Base-by-base conservation (phyloP, 2,329 filamentous ascomycete genomes). In the Pyricularia pennisetigena region DNA sequence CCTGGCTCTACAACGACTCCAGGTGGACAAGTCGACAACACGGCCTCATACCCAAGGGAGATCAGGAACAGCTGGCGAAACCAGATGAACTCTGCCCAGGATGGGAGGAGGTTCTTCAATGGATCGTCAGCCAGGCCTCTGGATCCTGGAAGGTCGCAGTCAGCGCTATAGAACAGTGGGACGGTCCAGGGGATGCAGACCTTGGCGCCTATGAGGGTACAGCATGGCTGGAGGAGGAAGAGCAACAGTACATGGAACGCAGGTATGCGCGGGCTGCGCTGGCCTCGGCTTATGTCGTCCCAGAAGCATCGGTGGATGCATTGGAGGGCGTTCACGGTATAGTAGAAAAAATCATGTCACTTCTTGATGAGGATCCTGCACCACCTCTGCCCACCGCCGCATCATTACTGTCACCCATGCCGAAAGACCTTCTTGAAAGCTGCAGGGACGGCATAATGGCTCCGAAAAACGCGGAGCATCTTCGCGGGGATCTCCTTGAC, bases 121-220 rank as follows among this genome's bases (percentile, higher is more conserved):
- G 90, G 90, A 81, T 94, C 57, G 81, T 85, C 16, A 74, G 79
- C 2, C 85, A 87, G 70, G 87, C 90, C 0, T 80, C 81, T 4
- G 79, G 81, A 3, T 49, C 65, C 20, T 90, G 92, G 83, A 79
- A 77, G 29, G 79, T 88, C n/a, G 85, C 86, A n/a, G 81, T 88
- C 35, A 82, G 82, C 65, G 87, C 85, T 8, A 80, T 93, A 41
- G 84, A 88, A 70, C 85, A 90, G 71, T 94, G 91, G 91, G 86
- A 89, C 72, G 91, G 91, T 0, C 90, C 90, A 0, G 80, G 81
- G 7, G 91, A 94, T 73, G 82, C 90, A 64, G 89, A 93, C 71
- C 75, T 92, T 4, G 89, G 88, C 3, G 85, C 84, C 14, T 86
- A 83, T 71, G 66, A 63, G 57, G 82, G 83, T 8, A 80, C 80